phyloP scores from a whole-genome alignment of 805 yeast species.

The Ogataea siamensis region DNA sequence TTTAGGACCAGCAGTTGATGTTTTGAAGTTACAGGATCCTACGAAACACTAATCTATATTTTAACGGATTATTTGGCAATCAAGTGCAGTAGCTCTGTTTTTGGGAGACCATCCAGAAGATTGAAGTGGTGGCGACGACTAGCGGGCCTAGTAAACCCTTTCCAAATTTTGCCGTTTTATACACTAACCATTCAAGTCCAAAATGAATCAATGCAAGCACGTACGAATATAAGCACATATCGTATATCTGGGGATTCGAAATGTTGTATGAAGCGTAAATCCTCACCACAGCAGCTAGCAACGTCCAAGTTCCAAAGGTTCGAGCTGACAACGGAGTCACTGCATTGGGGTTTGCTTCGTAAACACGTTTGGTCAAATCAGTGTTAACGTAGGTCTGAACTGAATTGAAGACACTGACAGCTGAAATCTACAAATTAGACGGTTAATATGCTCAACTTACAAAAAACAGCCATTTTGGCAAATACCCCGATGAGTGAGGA shows the following conservation, averaged over 20 bases:
- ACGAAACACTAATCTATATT: slow-evolving; percentile 37
- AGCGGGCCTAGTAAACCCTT: slow-evolving; percentile 90
- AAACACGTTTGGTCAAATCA: slow-evolving; percentile 74
- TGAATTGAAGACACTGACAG: slow-evolving; percentile 90
- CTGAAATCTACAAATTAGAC: slow-evolving; percentile 51
- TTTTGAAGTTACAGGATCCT: slow-evolving; percentile 83
- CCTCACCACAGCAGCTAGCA: slow-evolving; percentile 80
- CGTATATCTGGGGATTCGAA: slow-evolving; percentile 66
- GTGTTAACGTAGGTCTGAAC: slow-evolving; percentile 76
- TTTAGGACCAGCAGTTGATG: slow-evolving; percentile 91
- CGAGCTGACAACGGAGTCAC: slow-evolving; percentile 75
- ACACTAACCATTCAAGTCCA: slow-evolving; percentile 76
- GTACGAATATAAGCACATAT: slow-evolving; percentile 77
- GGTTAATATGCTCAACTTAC: too few relatives aligned
- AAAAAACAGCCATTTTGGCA: slow-evolving; percentile 78
- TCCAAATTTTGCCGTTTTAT: slow-evolving; percentile 76
- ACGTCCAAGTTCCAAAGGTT: slow-evolving; percentile 98
- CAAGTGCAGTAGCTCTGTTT: slow-evolving; percentile 54
- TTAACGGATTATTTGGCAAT: slow-evolving; percentile 1
- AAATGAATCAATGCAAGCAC: slow-evolving; percentile 84
- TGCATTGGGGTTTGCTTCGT: slow-evolving; percentile 59
- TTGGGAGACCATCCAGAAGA: slow-evolving; percentile 78
- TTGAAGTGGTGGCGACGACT: slow-evolving; percentile 69
- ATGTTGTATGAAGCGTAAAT: slow-evolving; percentile 82
- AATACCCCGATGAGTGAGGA: slow-evolving; percentile 50